Evolutionary conservation across 75 land plant species (phyloP).

Genomic region (Adiantum capillusveneris): DNA sequence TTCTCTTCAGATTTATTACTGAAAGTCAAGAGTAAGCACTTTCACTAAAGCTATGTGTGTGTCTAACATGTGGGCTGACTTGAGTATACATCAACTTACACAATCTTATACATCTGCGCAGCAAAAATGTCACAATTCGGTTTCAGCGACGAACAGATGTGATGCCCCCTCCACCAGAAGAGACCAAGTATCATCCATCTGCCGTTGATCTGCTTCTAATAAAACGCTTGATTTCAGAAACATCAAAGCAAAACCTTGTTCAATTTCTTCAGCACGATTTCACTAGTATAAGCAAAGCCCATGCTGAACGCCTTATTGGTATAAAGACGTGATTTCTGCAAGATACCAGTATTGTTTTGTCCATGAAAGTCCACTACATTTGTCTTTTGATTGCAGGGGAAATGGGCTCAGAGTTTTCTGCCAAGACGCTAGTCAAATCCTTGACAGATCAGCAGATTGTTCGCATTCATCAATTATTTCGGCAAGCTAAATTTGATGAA

Average conservation of each 20-base stretch:
- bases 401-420: conserved; percentile 89
- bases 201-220: conserved; percentile 92
- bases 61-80: neutral
- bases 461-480: conserved; percentile 91
- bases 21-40: conserved; percentile 71
- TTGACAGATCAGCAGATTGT: conserved; percentile 86
- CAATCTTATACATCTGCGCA: too few relatives aligned
- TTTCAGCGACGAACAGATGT: conserved; percentile 95
- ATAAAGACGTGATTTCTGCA: conserved; percentile 6
- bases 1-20: conserved; percentile 75
- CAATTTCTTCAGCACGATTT: conserved; percentile 99
- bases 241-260: conserved; percentile 65
- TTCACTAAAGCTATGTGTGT: too few relatives aligned
- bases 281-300: conserved; percentile 66
- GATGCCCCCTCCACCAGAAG: conserved; percentile 86
- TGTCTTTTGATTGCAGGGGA: conserved; percentile 47
- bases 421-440: conserved; percentile 77
- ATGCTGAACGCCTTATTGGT: conserved; percentile 97
- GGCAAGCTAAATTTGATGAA: conserved; percentile 99
- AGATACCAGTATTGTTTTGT: too few relatives aligned
- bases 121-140: conserved; percentile 81
- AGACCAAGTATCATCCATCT: conserved; percentile 97
- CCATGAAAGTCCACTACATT: neutral
- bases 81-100: neutral
- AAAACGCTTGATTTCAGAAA: conserved; percentile 88